Conservation (phyloP, 2,329 filamentous ascomycete genomes). For the Stachybotrys echinatus region DNA sequence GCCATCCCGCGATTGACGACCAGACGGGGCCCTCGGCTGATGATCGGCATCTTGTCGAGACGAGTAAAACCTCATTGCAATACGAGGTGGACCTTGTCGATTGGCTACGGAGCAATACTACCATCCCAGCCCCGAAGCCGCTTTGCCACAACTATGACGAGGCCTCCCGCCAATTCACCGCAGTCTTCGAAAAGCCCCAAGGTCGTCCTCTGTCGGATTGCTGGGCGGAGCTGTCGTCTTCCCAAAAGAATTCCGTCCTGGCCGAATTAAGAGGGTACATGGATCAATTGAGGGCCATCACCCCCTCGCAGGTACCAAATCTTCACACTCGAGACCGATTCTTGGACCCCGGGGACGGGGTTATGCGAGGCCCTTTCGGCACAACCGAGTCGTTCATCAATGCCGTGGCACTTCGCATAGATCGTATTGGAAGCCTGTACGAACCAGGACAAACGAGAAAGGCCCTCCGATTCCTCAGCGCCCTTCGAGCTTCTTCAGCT, state of each 20-base stretch:
- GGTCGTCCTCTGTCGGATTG: slow-evolving; percentile 3
- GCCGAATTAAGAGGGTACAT: neutral
- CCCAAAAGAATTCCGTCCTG: neutral
- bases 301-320: slow-evolving; percentile 1
- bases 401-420: slow-evolving; percentile 2
- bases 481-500: slow-evolving; percentile 1
- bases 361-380: slow-evolving; percentile 3
- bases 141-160: slow-evolving; percentile 1
- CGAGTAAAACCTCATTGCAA: neutral
- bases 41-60: neutral
- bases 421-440: slow-evolving; percentile 5
- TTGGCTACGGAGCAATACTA: slow-evolving; percentile 3
- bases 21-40: neutral
- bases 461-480: slow-evolving; percentile 4
- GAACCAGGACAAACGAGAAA: slow-evolving; percentile 5
- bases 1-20: neutral
- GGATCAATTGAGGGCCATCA: slow-evolving; percentile 4
- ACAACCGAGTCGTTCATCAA: slow-evolving; percentile 2
- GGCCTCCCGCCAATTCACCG: slow-evolving; percentile 1
- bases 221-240: slow-evolving; percentile 3
- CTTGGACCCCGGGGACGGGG: slow-evolving; percentile 5
- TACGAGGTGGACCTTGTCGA: slow-evolving; percentile 4
- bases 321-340: slow-evolving; percentile 4
- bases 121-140: slow-evolving; percentile 3
- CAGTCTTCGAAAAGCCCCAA: slow-evolving; percentile 1